Evolutionary conservation across 176 grass and related monocot species (phyloP), one percentile per base, ranked within the genome.

Genomic region (Triticum turgidum): DNA sequence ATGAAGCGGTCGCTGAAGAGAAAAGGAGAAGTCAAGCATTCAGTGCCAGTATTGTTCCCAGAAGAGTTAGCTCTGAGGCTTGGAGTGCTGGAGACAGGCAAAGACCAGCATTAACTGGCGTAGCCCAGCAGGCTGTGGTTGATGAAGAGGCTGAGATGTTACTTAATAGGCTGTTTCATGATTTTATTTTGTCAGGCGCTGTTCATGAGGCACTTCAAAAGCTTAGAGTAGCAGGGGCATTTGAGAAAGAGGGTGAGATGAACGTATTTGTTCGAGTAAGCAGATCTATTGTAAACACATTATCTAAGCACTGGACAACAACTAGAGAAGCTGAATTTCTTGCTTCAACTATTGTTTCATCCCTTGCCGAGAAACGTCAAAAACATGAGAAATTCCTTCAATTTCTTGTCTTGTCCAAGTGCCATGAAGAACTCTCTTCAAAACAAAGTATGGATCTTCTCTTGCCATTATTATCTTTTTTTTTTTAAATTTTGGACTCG

Each of bases 291-390:
- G 91, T 98, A 7, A 95, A 98, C 71, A 92, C 94, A 58, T 84
- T 98, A 81, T 92, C 97, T 84, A 98, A 96, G 80, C 97, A 98
- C 82, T 98, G 97, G 97, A 98, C 97, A 79, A 96, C 97, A 71
- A 96, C 90, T 78, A 94, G 97, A 98, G 93, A 95, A 82, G 87
- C 94, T 88, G 97, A 98, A 69, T 94, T 99, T 84, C 88, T 96
- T 37, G 92, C 92, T 82, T 94, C 97, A 37, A 91, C 97, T 87
- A 91, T 99, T 85, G 94, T 99, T 80, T 94, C 93, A 69, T 99
- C 97, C 29, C 88, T 99, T 79, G 64, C 86, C 33, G 94, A 96
- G 78, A 99, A 99, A 90, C 79, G 92, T 65, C 92, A 96, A 77
- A 99, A 99, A 76, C 94, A 98, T 39, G 84, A 92, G 21, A 98